A percentile compares a stretch with the other conserved stretches of the same genome.
Conservation (phyloP, 1,284 basidiomycete genomes). For the Cystobasidium sp. region DNA sequence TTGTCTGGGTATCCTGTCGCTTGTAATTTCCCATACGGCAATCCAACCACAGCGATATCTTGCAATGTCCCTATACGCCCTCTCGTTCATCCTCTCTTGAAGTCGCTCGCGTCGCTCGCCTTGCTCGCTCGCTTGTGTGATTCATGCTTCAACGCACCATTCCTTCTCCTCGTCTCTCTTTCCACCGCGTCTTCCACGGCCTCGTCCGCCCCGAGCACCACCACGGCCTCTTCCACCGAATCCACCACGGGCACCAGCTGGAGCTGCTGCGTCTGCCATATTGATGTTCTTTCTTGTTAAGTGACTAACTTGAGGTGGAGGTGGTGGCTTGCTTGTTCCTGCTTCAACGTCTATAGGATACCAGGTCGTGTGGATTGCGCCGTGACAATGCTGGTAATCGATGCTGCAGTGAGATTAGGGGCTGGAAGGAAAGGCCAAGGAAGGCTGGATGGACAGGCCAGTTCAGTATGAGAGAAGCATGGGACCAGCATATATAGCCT, state of each 20-base stretch:
- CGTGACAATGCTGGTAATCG: constrained; percentile 29
- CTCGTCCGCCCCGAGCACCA: constrained; percentile 73
- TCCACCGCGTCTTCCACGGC: constrained; percentile 78
- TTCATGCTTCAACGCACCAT: constrained; percentile 69
- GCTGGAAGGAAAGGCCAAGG: constrained; percentile 18
- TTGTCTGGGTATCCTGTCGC: no score
- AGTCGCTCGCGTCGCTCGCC: constrained; percentile 1
- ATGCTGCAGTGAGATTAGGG: constrained; percentile 50
- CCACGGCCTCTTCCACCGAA: constrained; percentile 65
- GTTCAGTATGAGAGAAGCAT: neutral
- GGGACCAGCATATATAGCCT: neutral
- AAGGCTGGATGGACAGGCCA: neutral
- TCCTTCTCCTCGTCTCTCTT: constrained; percentile 99
- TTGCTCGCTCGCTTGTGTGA: no score
- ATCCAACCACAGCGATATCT: no score
- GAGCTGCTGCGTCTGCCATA: constrained; percentile 43
- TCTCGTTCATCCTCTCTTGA: neutral
- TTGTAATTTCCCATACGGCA: no score
- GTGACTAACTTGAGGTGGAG: neutral
- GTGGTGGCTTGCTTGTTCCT: no score
- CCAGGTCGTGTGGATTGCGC: constrained; percentile 26
- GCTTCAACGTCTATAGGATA: constrained; percentile 54
- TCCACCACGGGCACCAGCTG: constrained; percentile 42
- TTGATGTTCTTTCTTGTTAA: neutral
- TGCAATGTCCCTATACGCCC: neutral